Evolutionary conservation across 139 green algal species (phyloP).

Genomic region (Eudorina sp.): DNA sequence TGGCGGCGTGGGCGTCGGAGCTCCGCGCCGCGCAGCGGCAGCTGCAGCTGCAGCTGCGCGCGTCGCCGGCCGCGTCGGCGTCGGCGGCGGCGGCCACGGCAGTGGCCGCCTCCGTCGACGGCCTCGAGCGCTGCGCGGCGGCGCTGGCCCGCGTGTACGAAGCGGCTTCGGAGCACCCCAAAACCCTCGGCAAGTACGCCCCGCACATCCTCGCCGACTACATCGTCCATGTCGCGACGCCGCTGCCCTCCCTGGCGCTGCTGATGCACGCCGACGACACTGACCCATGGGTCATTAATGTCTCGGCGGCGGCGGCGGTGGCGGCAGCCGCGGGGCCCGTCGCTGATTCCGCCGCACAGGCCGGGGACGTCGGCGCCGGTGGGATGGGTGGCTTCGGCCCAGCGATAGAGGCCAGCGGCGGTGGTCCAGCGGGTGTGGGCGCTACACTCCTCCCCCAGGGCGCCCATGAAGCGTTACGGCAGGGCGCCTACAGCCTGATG

Average conservation of each 20-base stretch:
- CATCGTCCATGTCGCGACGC: constrained; percentile 22
- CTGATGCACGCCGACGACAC: background rate
- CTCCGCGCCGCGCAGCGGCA: constrained; percentile 8
- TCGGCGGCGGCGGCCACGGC: background rate
- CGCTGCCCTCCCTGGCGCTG: constrained; percentile 25
- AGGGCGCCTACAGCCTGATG: constrained; percentile 40
- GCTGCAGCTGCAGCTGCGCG: constrained; percentile 32
- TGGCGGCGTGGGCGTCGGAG: constrained; percentile 6
- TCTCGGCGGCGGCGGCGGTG: background rate
- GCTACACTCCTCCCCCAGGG: constrained; percentile 20
- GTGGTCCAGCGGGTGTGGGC: background rate
- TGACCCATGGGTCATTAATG: background rate
- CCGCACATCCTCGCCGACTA: constrained; percentile 57
- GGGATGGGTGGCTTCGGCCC: background rate
- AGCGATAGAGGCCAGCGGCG: background rate
- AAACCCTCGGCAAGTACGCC: constrained; percentile 43
- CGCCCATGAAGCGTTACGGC: constrained; percentile 35
- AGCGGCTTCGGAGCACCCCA: constrained; percentile 27
- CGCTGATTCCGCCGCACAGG: background rate
- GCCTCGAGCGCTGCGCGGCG: background rate
- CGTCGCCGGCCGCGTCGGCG: background rate
- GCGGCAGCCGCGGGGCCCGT: background rate
- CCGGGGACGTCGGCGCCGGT: background rate
- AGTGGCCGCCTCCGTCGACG: background rate
- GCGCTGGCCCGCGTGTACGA: constrained; percentile 42